Evolutionary conservation across 1,139 yeast genomes (phyloP).

Genomic region (Pichia terricola): DNA sequence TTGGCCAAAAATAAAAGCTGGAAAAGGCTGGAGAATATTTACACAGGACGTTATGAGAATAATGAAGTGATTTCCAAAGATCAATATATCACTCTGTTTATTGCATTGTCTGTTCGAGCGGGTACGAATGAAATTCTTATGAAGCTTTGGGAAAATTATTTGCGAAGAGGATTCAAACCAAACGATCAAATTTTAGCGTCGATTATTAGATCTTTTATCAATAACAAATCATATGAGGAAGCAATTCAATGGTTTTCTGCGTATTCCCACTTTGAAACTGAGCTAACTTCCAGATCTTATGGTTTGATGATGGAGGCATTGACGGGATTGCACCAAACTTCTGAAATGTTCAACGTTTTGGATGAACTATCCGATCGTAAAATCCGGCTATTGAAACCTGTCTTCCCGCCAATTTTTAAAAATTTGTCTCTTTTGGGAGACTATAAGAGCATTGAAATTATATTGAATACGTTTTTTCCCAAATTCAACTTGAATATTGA

Average conservation of each 20-base stretch:
- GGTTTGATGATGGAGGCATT: slow-evolving; percentile 33
- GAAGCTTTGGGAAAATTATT: slow-evolving; percentile 37
- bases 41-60: slow-evolving; percentile 51
- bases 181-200: slow-evolving; percentile 38
- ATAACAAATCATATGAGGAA: slow-evolving; percentile 35
- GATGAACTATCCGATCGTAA: slow-evolving; percentile 24
- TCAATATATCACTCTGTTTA: slow-evolving; percentile 60
- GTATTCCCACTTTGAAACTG: slow-evolving; percentile 29
- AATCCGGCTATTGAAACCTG: slow-evolving; percentile 15
- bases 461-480: slow-evolving; percentile 17
- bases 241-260: slow-evolving; percentile 36
- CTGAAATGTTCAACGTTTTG: slow-evolving; percentile 34
- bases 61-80: slow-evolving; percentile 45
- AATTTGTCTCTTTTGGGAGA: slow-evolving; percentile 28
- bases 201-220: slow-evolving; percentile 38
- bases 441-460: slow-evolving; percentile 21
- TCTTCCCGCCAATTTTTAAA: slow-evolving; percentile 25
- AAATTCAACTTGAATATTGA: slow-evolving; percentile 23
- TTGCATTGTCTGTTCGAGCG: slow-evolving; percentile 42
- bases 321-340: slow-evolving; percentile 31
- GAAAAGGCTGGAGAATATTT: slow-evolving; percentile 48
- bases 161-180: slow-evolving; percentile 40
- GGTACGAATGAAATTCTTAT: slow-evolving; percentile 50
- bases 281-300: slow-evolving; percentile 32
- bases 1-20: slow-evolving; percentile 49